Evolutionary conservation across 2,329 filamentous ascomycete genomes (phyloP), one percentile per base, ranked within the genome.

Genomic region (Apiospora aurea): DNA sequence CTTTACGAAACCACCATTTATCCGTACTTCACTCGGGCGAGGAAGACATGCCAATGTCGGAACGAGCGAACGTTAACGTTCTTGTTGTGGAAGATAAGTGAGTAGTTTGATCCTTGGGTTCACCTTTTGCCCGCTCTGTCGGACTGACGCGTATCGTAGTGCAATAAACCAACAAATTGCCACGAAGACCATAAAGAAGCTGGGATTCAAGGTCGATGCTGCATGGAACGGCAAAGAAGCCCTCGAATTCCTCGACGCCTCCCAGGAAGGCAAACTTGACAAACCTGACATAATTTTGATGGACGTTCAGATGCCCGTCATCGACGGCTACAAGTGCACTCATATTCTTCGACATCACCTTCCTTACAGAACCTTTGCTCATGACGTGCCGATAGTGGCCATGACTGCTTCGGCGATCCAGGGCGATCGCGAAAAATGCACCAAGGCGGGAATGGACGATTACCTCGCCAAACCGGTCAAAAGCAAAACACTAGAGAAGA

Each of bases 41-140:
- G 7, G 44, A 86, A 66, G 87, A 87, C 24, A 78, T 93, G 1
- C 82, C 87, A 4, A 81, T 84, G 21, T 80, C 85, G 2, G 91
- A 93, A 71, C 86, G 93, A 71, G 84, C 88, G 70, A 87, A 89
- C 49, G 86, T 91, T 7, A 89, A 93, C 67, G 85, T 96, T n/a
- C 82, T 96, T 26, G 89, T 96, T 0, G 93, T 95, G 1, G 94
- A 96, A 81, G 94, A 96, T 79, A 95, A 95, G 89, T 90, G 83
- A 85, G 89, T 85, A 24, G 10, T 11, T 44, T 29, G 26, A n/a
- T 49, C 41, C 13, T 43, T 14, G 41, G 34, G 26, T 29, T 29
- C 3, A 2, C 26, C 26, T 41, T 10, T 14, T 21, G 14, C 24
- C 13, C 34, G 43, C 21, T 38, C 1, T 46, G 4, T n/a, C 29